Conservation (phyloP, 495 filamentous ascomycete genomes). For the Talaromyces trachyspermus region DNA sequence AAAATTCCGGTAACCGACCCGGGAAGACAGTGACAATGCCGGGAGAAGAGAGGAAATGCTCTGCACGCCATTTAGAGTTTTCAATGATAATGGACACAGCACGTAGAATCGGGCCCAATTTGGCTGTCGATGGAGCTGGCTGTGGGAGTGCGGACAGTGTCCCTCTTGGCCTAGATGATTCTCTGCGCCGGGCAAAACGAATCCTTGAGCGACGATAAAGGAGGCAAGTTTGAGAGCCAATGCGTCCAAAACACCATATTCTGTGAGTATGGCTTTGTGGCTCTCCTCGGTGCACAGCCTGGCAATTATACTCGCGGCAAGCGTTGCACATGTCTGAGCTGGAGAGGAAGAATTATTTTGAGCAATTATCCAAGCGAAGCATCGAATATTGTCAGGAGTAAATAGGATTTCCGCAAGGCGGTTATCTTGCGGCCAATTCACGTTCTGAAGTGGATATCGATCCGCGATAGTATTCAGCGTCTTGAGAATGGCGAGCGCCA, state of each 20-base stretch:
- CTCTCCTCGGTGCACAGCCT: slow-evolving; percentile 59
- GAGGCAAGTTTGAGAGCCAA: slow-evolving; percentile 70
- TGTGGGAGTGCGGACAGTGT: slow-evolving; percentile 29
- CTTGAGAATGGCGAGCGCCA: slow-evolving; percentile 66
- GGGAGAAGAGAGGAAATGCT: slow-evolving; percentile 71
- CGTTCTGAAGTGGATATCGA: slow-evolving; percentile 46
- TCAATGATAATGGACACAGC: slow-evolving; percentile 73
- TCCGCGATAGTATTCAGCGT: slow-evolving; percentile 67
- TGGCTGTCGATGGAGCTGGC: slow-evolving; percentile 51
- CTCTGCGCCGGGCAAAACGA: slow-evolving; percentile 50
- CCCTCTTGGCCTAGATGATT: slow-evolving; percentile 26
- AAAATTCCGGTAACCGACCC: slow-evolving; percentile 34
- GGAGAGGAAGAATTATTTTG: slow-evolving; percentile 42
- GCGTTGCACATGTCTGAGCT: slow-evolving; percentile 59
- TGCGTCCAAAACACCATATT: slow-evolving; percentile 67
- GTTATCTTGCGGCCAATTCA: slow-evolving; percentile 33
- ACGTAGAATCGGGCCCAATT: slow-evolving; percentile 66
- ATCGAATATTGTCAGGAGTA: slow-evolving; percentile 44
- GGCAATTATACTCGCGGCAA: slow-evolving; percentile 60
- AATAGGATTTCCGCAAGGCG: slow-evolving; percentile 62
- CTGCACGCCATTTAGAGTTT: slow-evolving; percentile 69
- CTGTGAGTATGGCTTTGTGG: slow-evolving; percentile 63
- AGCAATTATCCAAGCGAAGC: slow-evolving; percentile 56
- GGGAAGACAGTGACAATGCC: slow-evolving; percentile 68
- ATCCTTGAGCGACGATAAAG: slow-evolving; percentile 60